These are phyloP conservation scores for Astrocystis sublimbata DNA, from an alignment of 495 filamentous ascomycete genomes.

Conservation along the genomic window DNA sequence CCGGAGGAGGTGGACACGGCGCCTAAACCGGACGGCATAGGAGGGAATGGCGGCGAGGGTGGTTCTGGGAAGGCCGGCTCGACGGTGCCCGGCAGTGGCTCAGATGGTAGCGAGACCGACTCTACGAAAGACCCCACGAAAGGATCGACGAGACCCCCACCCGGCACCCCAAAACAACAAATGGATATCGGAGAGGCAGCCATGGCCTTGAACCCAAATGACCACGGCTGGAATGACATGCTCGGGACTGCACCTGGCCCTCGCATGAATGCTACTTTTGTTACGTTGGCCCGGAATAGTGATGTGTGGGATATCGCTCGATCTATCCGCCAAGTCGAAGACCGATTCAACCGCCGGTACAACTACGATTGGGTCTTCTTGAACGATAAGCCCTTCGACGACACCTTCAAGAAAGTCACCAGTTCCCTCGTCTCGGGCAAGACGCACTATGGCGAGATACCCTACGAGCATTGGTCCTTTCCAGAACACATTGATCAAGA, in stretches of 20 bases:
- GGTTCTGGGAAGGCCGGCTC: constrained; percentile 13
- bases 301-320: constrained; percentile 96
- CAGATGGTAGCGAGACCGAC: constrained; percentile 18
- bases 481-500: constrained; percentile 84
- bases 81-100: constrained; percentile 11
- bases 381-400: constrained; percentile 92
- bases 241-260: constrained; percentile 57
- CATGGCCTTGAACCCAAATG: constrained; percentile 47
- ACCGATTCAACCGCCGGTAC: constrained; percentile 93
- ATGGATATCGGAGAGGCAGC: constrained; percentile 50
- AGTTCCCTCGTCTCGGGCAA: constrained; percentile 84
- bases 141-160: constrained; percentile 37
- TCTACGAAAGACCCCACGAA: constrained; percentile 24
- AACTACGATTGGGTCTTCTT: constrained; percentile 99
- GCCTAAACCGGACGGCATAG: constrained; percentile 24
- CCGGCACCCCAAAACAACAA: constrained; percentile 33
- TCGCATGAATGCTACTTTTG: constrained; percentile 94
- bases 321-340: constrained; percentile 92
- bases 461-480: constrained; percentile 87
- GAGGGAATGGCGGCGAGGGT: not conserved
- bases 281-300: constrained; percentile 87
- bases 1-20: constrained; percentile 22
- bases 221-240: constrained; percentile 51
- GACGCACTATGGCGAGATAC: constrained; percentile 83
- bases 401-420: constrained; percentile 89